phyloP scores from a whole-genome alignment of 2,329 filamentous ascomycete genomes.

The Leptographium radiaticola region DNA sequence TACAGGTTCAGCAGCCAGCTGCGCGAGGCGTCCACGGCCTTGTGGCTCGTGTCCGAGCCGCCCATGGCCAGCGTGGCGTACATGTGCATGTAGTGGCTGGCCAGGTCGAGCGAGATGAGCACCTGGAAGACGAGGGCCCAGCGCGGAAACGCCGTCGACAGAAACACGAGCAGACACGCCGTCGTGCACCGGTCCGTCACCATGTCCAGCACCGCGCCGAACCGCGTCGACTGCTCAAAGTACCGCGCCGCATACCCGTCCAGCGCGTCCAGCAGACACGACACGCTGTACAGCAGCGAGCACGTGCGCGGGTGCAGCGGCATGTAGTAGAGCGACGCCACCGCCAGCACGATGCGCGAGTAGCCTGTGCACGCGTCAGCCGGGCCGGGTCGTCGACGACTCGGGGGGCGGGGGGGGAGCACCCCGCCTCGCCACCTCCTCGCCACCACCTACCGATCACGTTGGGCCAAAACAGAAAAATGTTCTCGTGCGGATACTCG shows the following conservation, averaged over 20 bases:
- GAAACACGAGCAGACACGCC: constrained; percentile 83
- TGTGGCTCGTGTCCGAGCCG: constrained; percentile 70
- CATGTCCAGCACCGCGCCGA: constrained; percentile 97
- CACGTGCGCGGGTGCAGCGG: constrained; percentile 94
- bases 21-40: constrained; percentile 78
- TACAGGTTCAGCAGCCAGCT: constrained; percentile 89
- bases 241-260: constrained; percentile 85
- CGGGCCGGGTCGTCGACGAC: no score
- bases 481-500: constrained; percentile 47
- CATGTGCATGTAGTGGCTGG: constrained; percentile 99
- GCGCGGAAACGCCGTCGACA: constrained; percentile 85
- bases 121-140: constrained; percentile 93
- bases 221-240: constrained; percentile 86
- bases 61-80: constrained; percentile 87
- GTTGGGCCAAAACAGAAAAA: constrained; percentile 73
- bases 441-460: constrained; percentile 62
- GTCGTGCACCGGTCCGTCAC: constrained; percentile 97
- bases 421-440: no score
- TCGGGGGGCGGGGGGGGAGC: neutral
- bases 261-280: constrained; percentile 87
- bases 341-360: constrained; percentile 62
- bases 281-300: constrained; percentile 80
- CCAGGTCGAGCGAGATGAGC: constrained; percentile 81
- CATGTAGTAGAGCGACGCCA: constrained; percentile 98
- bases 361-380: constrained; percentile 42